These are phyloP conservation scores for Coprinopsis marcescibilis DNA, from an alignment of 768 basidiomycete genomes.

Conservation along the genomic window DNA sequence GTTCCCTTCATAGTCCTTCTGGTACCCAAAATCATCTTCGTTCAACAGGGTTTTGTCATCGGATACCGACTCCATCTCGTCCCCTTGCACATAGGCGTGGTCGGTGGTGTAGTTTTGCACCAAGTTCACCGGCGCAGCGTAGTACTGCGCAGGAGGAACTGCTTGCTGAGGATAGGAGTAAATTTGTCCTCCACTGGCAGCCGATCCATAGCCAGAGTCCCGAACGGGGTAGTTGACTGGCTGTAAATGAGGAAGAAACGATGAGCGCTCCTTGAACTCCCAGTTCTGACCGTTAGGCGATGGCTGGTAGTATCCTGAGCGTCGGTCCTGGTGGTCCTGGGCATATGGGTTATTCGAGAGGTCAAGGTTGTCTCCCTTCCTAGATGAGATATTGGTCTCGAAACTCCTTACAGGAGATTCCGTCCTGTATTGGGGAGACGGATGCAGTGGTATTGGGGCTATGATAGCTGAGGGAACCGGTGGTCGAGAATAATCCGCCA, in stretches of 20 bases:
- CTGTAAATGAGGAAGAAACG: too few relatives aligned
- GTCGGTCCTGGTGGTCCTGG: neutral
- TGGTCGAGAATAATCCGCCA: neutral
- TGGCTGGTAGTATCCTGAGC: too few relatives aligned
- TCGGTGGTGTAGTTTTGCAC: neutral
- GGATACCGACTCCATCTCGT: neutral
- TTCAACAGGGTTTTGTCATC: neutral
- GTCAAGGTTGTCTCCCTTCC: neutral
- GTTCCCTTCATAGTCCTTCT: neutral
- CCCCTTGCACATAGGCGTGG: neutral
- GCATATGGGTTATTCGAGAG: neutral
- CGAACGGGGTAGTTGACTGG: too few relatives aligned
- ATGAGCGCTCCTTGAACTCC: too few relatives aligned
- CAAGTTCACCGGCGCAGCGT: neutral
- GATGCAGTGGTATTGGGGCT: neutral
- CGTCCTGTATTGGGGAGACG: slow-evolving; percentile 6
- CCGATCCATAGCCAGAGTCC: too few relatives aligned
- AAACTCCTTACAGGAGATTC: neutral
- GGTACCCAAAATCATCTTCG: neutral
- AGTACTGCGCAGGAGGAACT: neutral
- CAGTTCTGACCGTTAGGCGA: too few relatives aligned
- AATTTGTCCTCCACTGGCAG: too few relatives aligned
- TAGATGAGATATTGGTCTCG: neutral
- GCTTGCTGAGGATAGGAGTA: too few relatives aligned
- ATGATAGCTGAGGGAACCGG: neutral